Evolutionary conservation across 371 early-diverging fungal genomes (phyloP), one percentile per base, ranked within the genome.

Genomic region (Actinomucor elegans): DNA sequence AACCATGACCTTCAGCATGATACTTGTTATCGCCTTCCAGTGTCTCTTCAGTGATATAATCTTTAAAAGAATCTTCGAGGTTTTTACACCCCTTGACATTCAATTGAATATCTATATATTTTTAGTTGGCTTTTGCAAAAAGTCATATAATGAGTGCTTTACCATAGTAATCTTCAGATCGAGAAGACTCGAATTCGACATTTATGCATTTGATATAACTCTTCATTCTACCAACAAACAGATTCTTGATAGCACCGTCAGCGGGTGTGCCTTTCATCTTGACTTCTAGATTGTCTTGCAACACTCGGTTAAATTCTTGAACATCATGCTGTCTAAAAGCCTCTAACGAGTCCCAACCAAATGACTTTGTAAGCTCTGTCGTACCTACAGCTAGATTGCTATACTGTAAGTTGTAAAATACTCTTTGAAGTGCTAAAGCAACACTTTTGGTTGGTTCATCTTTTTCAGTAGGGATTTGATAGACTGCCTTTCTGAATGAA

Each of bases 1-100:
- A 79, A 9, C 99, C 99, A 71, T 90, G 80, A 12, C 91, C 94
- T 61, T 99, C 99, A 24, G 98, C 97, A 67, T 79, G 79, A 66
- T 99, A 99, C 68, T 92, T 92, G 80, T 99, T 99, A 17, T 97
- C 97, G 8, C 94, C 98, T 48, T 96, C 93, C 20, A 99, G 72
- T 20, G 85, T 90, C 66, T 97, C 98, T 27, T 88, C 90, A 17
- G 83, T 81, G 48, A 92, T 77, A 67, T 97, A 97, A 46, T 92
- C 85, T 31, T 75, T 81, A 68, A 99, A 94, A 5, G 98, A 96
- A 26, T 96, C 96, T 21, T 78, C 69, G n/a, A 99, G 69, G 52
- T 85, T 89, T 32, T 85, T 86, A 68, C 86, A 89, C 9, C 95
- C 96, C 71, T 96, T 97, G 48, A 98, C 97, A 59, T 94, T 93